phyloP scores from a whole-genome alignment of 306 rosid genomes.

The Rosa persica region DNA sequence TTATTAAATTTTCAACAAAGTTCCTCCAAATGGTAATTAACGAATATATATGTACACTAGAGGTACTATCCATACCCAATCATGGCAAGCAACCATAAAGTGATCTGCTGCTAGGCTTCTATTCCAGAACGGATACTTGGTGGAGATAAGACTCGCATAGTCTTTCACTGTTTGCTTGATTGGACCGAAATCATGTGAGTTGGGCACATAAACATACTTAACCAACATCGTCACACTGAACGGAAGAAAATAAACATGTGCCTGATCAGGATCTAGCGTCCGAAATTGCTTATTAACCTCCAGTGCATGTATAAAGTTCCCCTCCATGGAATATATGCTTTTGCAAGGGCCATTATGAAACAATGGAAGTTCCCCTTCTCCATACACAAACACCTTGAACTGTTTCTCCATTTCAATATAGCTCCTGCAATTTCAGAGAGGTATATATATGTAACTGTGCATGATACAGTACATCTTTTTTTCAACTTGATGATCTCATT shows the following conservation, averaged over 20 bases:
- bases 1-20: background rate
- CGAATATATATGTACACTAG: too few relatives aligned
- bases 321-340: slow-evolving; percentile 86
- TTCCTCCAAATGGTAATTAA: background rate
- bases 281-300: slow-evolving; percentile 66
- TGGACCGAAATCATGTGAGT: slow-evolving; percentile 67
- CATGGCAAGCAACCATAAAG: slow-evolving; percentile 87
- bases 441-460: background rate
- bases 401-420: slow-evolving; percentile 82
- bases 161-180: slow-evolving; percentile 58
- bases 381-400: slow-evolving; percentile 51
- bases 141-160: slow-evolving; percentile 51
- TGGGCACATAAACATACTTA: slow-evolving; percentile 59
- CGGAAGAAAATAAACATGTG: slow-evolving; percentile 80
- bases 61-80: slow-evolving; percentile 50
- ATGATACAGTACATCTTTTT: background rate
- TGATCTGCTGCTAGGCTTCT: slow-evolving; percentile 85
- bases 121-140: slow-evolving; percentile 34
- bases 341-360: slow-evolving; percentile 92
- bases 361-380: slow-evolving; percentile 55
- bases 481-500: background rate
- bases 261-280: slow-evolving; percentile 70
- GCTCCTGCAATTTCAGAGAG: slow-evolving; percentile 48
- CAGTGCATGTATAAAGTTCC: slow-evolving; percentile 68
- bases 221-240: slow-evolving; percentile 83